A percentile compares a stretch with the other conserved stretches of the same genome.
These are phyloP conservation scores for Thermochaetoides thermophila DNA, from an alignment of 495 filamentous ascomycete species.

Conservation along the genomic window DNA sequence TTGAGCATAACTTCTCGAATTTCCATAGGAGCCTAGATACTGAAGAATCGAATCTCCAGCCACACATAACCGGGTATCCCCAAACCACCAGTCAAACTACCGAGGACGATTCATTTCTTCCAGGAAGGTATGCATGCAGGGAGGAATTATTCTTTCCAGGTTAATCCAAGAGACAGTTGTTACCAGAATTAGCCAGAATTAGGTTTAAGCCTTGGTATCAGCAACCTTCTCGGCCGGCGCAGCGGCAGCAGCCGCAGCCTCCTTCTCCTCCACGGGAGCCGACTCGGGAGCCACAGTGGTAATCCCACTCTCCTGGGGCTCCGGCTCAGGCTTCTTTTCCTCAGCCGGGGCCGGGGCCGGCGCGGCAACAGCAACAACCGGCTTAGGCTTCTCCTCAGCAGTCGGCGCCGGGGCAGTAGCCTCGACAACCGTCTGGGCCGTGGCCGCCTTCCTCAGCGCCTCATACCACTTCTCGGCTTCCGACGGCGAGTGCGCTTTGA, in stretches of 20 bases:
- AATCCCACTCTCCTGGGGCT: neutral
- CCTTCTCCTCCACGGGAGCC: neutral
- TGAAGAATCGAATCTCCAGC: no score
- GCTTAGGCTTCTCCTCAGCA: constrained; percentile 1
- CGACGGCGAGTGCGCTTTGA: constrained; percentile 52
- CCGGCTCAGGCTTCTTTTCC: constrained; percentile 8
- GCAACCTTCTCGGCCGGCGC: neutral
- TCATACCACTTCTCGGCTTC: constrained; percentile 75
- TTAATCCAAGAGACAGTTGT: no score
- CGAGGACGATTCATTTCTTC: no score
- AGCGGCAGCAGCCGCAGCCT: neutral
- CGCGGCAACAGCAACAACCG: constrained; percentile 1
- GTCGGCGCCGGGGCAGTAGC: constrained; percentile 15
- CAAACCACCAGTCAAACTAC: no score
- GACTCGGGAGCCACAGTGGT: neutral
- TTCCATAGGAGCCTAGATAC: no score
- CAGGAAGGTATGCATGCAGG: no score
- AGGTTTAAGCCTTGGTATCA: neutral
- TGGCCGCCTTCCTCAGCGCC: constrained; percentile 45
- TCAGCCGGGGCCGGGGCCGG: constrained; percentile 5
- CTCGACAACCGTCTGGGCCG: constrained; percentile 19
- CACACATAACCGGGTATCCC: no score
- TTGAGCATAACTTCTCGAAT: no score
- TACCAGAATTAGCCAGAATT: no score
- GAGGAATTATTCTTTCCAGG: no score